Percentiles rank a stretch among this genome's conserved stretches.
phyloP scores from a whole-genome alignment of 2,329 filamentous ascomycete species.

The Alternaria arbusti region DNA sequence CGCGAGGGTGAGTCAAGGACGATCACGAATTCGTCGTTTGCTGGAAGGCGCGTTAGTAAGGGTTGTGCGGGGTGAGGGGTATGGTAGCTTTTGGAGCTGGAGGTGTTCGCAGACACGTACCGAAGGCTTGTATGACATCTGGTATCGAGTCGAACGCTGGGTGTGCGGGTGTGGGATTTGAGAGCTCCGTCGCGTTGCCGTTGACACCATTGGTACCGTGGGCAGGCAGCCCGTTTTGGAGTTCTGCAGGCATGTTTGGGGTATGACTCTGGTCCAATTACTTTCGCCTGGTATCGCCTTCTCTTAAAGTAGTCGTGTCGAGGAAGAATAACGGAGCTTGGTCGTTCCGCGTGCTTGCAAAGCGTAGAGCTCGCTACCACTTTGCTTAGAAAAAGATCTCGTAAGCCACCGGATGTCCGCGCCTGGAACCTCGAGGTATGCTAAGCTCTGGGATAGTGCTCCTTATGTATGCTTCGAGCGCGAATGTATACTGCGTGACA shows the following conservation, averaged over 20 bases:
- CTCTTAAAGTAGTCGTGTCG: background rate
- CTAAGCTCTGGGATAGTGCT: background rate
- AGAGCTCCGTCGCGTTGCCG: constrained; percentile 22
- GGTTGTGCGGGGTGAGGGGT: background rate
- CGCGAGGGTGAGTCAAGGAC: constrained; percentile 91
- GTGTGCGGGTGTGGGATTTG: constrained; percentile 39
- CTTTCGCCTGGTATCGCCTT: background rate
- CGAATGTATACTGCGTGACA: background rate
- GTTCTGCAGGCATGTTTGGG: constrained; percentile 30
- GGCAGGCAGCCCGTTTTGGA: constrained; percentile 17
- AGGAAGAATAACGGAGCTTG: background rate
- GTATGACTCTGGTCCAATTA: constrained; percentile 1
- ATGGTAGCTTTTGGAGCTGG: background rate
- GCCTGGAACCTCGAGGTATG: background rate
- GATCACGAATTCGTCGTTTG: constrained; percentile 84
- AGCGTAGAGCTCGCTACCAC: background rate
- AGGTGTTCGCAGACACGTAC: constrained; percentile 27
- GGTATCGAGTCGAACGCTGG: constrained; percentile 56
- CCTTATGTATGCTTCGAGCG: background rate
- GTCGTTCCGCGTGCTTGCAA: background rate
- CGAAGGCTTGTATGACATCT: constrained; percentile 54
- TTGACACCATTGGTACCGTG: constrained; percentile 28
- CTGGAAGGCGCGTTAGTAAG: constrained; percentile 25
- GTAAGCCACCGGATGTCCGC: constrained; percentile 9
- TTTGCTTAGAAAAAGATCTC: constrained; percentile 9